Evolutionary conservation across 495 filamentous ascomycete genomes (phyloP).

Genomic region (Hypoxylon crocopeplum): DNA sequence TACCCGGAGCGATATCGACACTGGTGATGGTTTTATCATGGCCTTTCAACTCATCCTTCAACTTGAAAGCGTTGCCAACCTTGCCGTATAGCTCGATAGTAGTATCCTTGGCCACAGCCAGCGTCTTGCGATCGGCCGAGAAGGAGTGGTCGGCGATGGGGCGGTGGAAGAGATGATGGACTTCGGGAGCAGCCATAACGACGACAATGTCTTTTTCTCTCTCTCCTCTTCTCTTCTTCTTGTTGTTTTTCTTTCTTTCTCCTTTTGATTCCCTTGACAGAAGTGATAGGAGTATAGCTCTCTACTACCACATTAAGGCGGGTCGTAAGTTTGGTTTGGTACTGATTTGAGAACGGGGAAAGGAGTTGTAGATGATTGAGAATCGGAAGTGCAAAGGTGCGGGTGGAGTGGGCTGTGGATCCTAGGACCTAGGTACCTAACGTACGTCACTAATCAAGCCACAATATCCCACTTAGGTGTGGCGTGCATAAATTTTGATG

Average conservation of each 20-base stretch:
- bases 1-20: conserved; percentile 91
- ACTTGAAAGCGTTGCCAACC: conserved; percentile 75
- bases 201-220: neutral
- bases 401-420: too few species aligned
- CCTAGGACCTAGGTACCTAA: too few species aligned
- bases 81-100: conserved; percentile 86
- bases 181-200: conserved; percentile 83
- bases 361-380: too few species aligned
- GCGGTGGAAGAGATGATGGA: conserved; percentile 95
- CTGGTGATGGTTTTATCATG: conserved; percentile 97
- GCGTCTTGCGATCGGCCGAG: conserved; percentile 84
- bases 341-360: neutral
- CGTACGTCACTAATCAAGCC: too few species aligned
- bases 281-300: conserved; percentile 93
- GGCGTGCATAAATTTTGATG: too few species aligned
- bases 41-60: conserved; percentile 90
- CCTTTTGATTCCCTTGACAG: neutral
- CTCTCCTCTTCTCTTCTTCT: conserved; percentile 3
- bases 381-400: too few species aligned
- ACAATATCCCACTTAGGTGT: too few species aligned
- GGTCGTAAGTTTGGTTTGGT: conserved; percentile 11
- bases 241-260: neutral
- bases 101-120: conserved; percentile 91
- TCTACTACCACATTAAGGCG: conserved; percentile 80
- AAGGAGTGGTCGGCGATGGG: conserved; percentile 98